Percentiles rank a stretch among this genome's conserved stretches.
phyloP scores from a whole-genome alignment of 2,329 filamentous ascomycete genomes.

The Exserohilum turcica region DNA sequence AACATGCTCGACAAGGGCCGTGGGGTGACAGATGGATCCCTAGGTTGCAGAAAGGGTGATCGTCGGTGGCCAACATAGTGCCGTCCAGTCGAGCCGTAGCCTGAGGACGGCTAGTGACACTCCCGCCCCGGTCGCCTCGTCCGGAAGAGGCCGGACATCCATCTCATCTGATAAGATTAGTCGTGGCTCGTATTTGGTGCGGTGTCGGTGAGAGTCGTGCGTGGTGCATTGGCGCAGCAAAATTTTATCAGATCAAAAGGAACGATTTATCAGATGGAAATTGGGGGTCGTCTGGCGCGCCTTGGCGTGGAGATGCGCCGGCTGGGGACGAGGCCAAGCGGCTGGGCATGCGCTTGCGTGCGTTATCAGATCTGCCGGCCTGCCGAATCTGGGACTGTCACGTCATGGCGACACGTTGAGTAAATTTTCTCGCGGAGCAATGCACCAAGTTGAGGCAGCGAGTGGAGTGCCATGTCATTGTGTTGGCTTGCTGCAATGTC shows the following conservation, averaged over 20 bases:
- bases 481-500: conserved; percentile 12
- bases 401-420: conserved; percentile 16
- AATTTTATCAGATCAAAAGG: conserved; percentile 28
- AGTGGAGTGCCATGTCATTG: conserved; percentile 7
- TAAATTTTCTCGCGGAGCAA: conserved; percentile 7
- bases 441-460: conserved; percentile 5
- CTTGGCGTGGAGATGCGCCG: conserved; percentile 9
- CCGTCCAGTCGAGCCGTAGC: conserved; percentile 3
- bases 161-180: conserved; percentile 40
- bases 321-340: conserved; percentile 12
- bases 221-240: conserved; percentile 10
- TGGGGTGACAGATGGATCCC: conserved; percentile 19
- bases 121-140: conserved; percentile 6
- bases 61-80: conserved; percentile 17
- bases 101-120: conserved; percentile 23
- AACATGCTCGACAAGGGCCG: conserved; percentile 2
- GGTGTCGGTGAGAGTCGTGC: conserved; percentile 20
- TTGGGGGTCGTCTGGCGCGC: background rate
- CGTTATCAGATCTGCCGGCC: conserved; percentile 21
- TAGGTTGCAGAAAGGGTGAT: conserved; percentile 20
- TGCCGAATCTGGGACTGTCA: conserved; percentile 8
- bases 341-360: conserved; percentile 13
- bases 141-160: conserved; percentile 11
- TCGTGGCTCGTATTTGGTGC: conserved; percentile 5
- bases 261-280: conserved; percentile 33